Conservation (phyloP, 768 basidiomycete genomes). For the Sistotremastrum suecicum region DNA sequence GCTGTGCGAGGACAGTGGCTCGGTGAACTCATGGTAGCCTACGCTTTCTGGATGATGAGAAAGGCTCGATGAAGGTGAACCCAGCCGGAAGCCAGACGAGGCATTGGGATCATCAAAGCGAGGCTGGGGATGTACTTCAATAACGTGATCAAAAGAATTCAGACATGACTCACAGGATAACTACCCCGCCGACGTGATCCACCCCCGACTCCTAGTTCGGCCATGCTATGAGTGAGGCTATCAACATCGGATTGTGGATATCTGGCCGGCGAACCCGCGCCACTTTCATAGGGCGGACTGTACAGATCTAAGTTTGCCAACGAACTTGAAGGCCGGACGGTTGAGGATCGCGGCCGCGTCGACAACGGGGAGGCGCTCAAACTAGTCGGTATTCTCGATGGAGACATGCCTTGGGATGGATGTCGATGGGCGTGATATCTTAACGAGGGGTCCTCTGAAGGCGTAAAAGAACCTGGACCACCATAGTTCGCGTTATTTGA, state of each 20-base stretch:
- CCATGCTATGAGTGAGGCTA: constrained; percentile 46
- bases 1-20: not conserved
- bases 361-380: constrained; percentile 22
- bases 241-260: constrained; percentile 30
- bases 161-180: constrained; percentile 33
- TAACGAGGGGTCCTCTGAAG: constrained; percentile 24
- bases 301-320: constrained; percentile 54
- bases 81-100: too few species aligned
- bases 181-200: constrained; percentile 37
- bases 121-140: too few species aligned
- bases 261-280: constrained; percentile 15
- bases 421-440: constrained; percentile 13
- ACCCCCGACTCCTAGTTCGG: constrained; percentile 44
- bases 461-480: constrained; percentile 64
- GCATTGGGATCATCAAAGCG: too few species aligned
- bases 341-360: constrained; percentile 43
- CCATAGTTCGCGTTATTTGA: constrained; percentile 52
- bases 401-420: constrained; percentile 12
- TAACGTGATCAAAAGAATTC: not conserved
- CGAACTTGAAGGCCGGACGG: constrained; percentile 48
- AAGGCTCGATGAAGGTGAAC: not conserved
- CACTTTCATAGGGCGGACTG: constrained; percentile 56
- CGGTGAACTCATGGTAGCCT: not conserved
- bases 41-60: not conserved
- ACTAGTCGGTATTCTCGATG: constrained; percentile 4